Conservation (phyloP, 2,329 filamentous ascomycete genomes). For the Penicillium sp. region DNA sequence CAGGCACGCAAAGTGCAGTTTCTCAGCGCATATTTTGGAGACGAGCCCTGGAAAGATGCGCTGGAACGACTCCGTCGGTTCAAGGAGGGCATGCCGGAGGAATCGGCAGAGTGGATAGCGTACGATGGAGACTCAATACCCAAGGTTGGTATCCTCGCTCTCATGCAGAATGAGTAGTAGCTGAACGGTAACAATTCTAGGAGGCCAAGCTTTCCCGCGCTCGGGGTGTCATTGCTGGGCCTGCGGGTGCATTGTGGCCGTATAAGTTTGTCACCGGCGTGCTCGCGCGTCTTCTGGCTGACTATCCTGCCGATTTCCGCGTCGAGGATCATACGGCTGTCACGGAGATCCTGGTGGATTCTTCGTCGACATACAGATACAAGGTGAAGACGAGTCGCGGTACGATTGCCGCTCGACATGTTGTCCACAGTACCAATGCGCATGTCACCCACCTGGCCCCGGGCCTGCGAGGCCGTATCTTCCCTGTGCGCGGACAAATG, state of each 20-base stretch:
- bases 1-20: conserved; percentile 31
- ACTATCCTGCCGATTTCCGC: conserved; percentile 37
- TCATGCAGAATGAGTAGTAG: no score
- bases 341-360: conserved; percentile 5
- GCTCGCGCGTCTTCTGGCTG: conserved; percentile 12
- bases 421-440: conserved; percentile 60
- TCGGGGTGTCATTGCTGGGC: conserved; percentile 26
- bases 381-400: conserved; percentile 49
- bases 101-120: conserved; percentile 26
- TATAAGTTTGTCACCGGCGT: conserved; percentile 32
- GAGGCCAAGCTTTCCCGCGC: conserved; percentile 24
- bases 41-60: conserved; percentile 23
- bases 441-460: conserved; percentile 54
- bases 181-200: conserved; percentile 10
- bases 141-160: conserved; percentile 9
- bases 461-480: conserved; percentile 38
- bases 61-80: conserved; percentile 22
- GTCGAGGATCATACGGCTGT: conserved; percentile 26
- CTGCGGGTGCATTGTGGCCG: conserved; percentile 34
- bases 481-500: conserved; percentile 44
- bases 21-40: conserved; percentile 28
- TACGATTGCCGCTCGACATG: conserved; percentile 46
- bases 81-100: conserved; percentile 27
- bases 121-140: conserved; percentile 25
- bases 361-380: conserved; percentile 28